Base-by-base conservation (phyloP, 1,284 basidiomycete species). In the Mycena sp. region DNA sequence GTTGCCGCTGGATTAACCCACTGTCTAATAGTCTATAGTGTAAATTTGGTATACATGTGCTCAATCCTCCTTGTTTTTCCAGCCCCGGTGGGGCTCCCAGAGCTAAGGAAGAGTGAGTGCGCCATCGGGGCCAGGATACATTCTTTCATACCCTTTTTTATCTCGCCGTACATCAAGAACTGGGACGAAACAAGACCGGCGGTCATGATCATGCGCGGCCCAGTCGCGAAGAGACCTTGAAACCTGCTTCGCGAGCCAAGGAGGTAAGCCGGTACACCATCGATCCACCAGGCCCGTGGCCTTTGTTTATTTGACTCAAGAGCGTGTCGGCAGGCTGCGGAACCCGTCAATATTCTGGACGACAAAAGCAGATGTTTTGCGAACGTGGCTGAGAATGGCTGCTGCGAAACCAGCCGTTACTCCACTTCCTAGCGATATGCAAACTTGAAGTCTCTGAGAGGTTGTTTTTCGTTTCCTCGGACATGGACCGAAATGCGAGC, bases 141-240 rank as follows among this genome's bases (percentile, higher is more conserved):
- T n/a, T n/a, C n/a, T n/a, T n/a, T n/a, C n/a, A n/a, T 71, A 85
- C 87, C 83, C 59, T 85, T 77, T 77, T 93, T 93, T 65, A 94
- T 86, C 5, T 76, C 83, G 16, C 86, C 89, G 69, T 94, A 94
- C 76, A 94, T 84, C 67, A 94, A 71, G 79, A 95, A 94, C 74
- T 95, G 93, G 4, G 90, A 90, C 0, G 86, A 82, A 9, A 94
- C 91, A 5, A 94, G 78, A 21, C 91, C 91, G 1, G 90, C 91
- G 4, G 92, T 94, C 92, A 94, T 94, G 71, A 94, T 78, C 86
- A 93, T 94, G 76, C 94, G 85, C 2, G 93, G 93, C 92, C 93
- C n/a, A 95, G 81, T 12, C 94, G 87, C 90, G 70, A 94, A 96
- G 14, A 95, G 80, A 1, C 93, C 41, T 77, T 80, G 69, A 92